Evolutionary conservation across 177 flowering plant genomes (phyloP).

Genomic region (Telopea speciosissima): DNA sequence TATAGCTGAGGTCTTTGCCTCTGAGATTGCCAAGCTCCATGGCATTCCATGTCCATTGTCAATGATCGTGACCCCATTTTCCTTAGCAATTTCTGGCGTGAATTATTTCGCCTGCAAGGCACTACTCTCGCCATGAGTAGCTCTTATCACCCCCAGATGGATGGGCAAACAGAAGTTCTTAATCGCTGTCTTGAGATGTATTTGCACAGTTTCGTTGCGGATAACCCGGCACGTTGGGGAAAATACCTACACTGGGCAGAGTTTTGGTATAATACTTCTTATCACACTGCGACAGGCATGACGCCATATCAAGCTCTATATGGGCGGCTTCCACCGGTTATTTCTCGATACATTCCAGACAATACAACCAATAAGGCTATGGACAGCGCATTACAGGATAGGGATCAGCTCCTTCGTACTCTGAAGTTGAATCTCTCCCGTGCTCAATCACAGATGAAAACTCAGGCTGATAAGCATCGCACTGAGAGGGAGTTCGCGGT

Average conservation of each 20-base stretch:
- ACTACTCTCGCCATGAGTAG: background rate
- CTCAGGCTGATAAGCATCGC: too few relatives aligned
- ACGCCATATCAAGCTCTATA: background rate
- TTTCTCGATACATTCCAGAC: too few relatives aligned
- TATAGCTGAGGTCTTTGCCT: background rate
- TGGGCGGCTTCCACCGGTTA: background rate
- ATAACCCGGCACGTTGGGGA: background rate
- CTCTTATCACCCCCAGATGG: conserved; percentile 1
- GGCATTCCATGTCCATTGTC: background rate
- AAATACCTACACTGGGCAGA: background rate
- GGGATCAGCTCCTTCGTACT: too few relatives aligned
- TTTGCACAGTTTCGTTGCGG: background rate
- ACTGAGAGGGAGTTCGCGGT: too few relatives aligned
- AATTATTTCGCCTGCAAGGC: background rate
- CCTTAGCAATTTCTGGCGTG: background rate
- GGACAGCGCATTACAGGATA: too few relatives aligned
- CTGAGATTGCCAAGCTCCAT: background rate
- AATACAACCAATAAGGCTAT: too few relatives aligned
- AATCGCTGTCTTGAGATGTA: background rate
- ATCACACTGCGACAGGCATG: background rate
- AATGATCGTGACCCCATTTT: background rate
- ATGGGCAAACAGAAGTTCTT: background rate
- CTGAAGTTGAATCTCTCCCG: too few relatives aligned
- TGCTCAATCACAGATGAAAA: too few relatives aligned
- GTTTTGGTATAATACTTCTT: conserved; percentile 2